phyloP scores from a whole-genome alignment of 106 monocot genomes.

The Cymbidium sinense region DNA sequence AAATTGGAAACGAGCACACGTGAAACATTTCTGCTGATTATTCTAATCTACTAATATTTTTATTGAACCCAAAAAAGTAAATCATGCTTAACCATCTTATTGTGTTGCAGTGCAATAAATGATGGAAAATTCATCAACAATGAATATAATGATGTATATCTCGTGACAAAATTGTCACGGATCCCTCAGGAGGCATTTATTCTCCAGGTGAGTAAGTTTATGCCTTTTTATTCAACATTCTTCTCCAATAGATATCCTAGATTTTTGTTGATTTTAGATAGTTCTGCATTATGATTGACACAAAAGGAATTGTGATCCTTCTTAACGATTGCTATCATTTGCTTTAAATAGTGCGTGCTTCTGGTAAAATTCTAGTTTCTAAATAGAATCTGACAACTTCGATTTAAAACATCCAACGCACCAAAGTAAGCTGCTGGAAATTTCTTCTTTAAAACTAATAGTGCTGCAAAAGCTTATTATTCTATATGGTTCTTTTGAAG shows the following conservation, averaged over 20 bases:
- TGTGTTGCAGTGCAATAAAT: constrained; percentile 67
- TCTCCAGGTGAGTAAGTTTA: too few species aligned
- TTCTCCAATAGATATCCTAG: too few species aligned
- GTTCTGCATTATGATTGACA: neutral
- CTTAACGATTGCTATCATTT: neutral
- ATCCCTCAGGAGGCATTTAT: constrained; percentile 95
- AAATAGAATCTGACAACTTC: neutral
- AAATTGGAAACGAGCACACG: neutral
- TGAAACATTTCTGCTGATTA: neutral
- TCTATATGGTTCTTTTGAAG: neutral
- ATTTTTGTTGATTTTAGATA: too few species aligned
- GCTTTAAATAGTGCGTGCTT: neutral
- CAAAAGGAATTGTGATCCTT: neutral
- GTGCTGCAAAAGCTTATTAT: neutral
- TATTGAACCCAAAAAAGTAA: neutral
- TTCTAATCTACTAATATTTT: neutral
- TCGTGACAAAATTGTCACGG: constrained; percentile 76
- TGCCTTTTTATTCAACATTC: too few species aligned
- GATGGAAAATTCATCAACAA: constrained; percentile 82
- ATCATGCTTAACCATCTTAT: neutral
- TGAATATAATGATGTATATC: constrained; percentile 92
- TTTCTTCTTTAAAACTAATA: neutral
- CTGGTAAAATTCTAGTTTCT: neutral
- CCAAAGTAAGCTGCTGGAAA: neutral
- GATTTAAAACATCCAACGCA: neutral